Evolutionary conservation across 129 eudicot species (phyloP).

Genomic region (carrot (Daucus carota)): DNA sequence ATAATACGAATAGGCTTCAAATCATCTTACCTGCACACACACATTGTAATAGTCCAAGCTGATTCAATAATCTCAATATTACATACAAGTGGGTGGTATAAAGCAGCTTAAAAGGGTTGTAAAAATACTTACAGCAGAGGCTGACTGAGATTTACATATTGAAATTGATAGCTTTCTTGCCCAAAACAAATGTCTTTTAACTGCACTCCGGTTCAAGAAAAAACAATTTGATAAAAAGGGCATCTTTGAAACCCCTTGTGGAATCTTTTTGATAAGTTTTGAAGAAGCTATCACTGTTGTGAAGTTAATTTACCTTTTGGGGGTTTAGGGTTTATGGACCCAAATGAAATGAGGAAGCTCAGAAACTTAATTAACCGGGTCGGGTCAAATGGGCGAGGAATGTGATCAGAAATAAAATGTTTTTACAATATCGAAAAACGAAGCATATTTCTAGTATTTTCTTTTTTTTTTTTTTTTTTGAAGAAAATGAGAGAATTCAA

Average conservation of each 20-base stretch:
- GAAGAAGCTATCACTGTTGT: slow-evolving; percentile 27
- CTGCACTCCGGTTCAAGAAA: slow-evolving; percentile 8
- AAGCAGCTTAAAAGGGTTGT: not conserved
- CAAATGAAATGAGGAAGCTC: not conserved
- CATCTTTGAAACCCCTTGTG: slow-evolving; percentile 17
- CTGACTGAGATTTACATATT: not conserved
- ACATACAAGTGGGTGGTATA: not conserved
- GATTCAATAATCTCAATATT: not conserved
- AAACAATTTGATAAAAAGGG: slow-evolving; percentile 5
- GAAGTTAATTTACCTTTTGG: not conserved
- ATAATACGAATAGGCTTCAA: not conserved
- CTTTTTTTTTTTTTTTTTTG: too few species aligned
- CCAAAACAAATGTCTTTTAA: not conserved
- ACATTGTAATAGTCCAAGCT: not conserved
- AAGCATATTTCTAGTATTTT: too few species aligned
- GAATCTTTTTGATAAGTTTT: slow-evolving; percentile 18
- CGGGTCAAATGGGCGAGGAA: not conserved
- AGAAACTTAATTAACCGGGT: not conserved
- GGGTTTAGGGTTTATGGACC: slow-evolving; percentile 29
- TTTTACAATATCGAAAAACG: too few species aligned
- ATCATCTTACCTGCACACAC: not conserved
- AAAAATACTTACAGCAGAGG: not conserved
- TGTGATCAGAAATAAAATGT: too few species aligned
- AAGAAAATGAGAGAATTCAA: too few species aligned
- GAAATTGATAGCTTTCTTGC: not conserved